These are phyloP conservation scores for Macrolepiota albuminosa DNA, from an alignment of 768 basidiomycete genomes.

Conservation along the genomic window DNA sequence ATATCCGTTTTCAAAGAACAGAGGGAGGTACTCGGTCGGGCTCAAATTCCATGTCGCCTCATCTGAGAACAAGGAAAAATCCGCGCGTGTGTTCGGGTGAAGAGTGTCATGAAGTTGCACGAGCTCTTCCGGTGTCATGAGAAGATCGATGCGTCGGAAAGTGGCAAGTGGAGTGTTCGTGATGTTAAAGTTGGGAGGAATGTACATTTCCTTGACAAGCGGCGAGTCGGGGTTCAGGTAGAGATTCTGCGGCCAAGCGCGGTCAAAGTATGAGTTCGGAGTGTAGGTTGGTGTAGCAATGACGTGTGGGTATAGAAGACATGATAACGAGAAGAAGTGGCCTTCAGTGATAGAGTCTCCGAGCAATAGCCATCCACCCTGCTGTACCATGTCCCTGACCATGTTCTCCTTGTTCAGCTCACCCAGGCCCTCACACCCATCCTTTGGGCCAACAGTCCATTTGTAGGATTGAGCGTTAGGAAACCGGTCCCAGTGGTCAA, in stretches of 20 bases:
- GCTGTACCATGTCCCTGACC: conserved; percentile 54
- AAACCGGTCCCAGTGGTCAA: conserved; percentile 45
- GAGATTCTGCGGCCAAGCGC: conserved; percentile 61
- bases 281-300: conserved; percentile 60
- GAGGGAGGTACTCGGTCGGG: conserved; percentile 46
- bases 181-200: conserved; percentile 53
- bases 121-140: conserved; percentile 46
- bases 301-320: conserved; percentile 62
- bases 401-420: conserved; percentile 38
- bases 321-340: conserved; percentile 72
- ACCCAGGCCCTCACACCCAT: conserved; percentile 34
- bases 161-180: conserved; percentile 55
- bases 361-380: conserved; percentile 67
- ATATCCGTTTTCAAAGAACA: conserved; percentile 50
- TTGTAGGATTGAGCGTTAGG: conserved; percentile 46
- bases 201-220: conserved; percentile 25
- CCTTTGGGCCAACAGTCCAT: conserved; percentile 43
- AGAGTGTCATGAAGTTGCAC: conserved; percentile 35
- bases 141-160: conserved; percentile 62
- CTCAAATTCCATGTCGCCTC: conserved; percentile 52
- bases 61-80: conserved; percentile 47
- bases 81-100: conserved; percentile 23
- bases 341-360: conserved; percentile 71
- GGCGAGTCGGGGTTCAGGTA: conserved; percentile 57
- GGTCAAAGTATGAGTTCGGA: conserved; percentile 49